Evolutionary conservation across 306 rosid genomes (phyloP).

Genomic region (Crotalaria pallida): DNA sequence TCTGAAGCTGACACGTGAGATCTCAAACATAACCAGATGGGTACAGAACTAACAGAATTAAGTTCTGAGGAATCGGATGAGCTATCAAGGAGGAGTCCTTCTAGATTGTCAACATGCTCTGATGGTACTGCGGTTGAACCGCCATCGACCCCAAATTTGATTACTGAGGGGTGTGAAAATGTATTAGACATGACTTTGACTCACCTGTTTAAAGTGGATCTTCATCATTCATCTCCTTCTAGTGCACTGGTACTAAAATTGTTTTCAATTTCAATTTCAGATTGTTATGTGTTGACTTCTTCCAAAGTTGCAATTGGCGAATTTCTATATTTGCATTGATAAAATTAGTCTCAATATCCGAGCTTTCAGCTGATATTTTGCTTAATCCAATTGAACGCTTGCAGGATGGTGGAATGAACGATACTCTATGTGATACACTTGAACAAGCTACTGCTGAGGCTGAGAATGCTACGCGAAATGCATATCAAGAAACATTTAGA

Average conservation of each 20-base stretch:
- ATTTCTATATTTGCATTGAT: not conserved
- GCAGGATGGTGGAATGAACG: constrained; percentile 72
- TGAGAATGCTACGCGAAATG: constrained; percentile 55
- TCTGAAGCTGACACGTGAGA: constrained; percentile 33
- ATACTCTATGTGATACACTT: constrained; percentile 56
- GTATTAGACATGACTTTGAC: constrained; percentile 25
- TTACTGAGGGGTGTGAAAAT: constrained; percentile 38
- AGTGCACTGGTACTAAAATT: constrained; percentile 47
- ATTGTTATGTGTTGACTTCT: constrained; percentile 4
- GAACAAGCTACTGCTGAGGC: constrained; percentile 65
- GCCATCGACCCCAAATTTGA: constrained; percentile 26
- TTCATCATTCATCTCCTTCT: constrained; percentile 47
- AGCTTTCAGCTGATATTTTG: not conserved
- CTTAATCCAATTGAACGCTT: constrained; percentile 23
- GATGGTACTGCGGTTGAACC: constrained; percentile 36
- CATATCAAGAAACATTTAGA: constrained; percentile 54
- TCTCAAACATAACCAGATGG: constrained; percentile 27
- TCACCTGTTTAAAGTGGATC: constrained; percentile 27
- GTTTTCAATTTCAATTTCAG: not conserved
- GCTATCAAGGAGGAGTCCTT: constrained; percentile 44
- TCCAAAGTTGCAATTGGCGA: constrained; percentile 13
- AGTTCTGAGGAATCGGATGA: constrained; percentile 34
- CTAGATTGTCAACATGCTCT: constrained; percentile 44
- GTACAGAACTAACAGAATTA: constrained; percentile 22
- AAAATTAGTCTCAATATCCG: not conserved